A percentile compares a stretch with the other conserved stretches of the same genome.
Evolutionary conservation across 805 yeast species (phyloP).

Genomic region (Saccharomycopsis synnaedendra): DNA sequence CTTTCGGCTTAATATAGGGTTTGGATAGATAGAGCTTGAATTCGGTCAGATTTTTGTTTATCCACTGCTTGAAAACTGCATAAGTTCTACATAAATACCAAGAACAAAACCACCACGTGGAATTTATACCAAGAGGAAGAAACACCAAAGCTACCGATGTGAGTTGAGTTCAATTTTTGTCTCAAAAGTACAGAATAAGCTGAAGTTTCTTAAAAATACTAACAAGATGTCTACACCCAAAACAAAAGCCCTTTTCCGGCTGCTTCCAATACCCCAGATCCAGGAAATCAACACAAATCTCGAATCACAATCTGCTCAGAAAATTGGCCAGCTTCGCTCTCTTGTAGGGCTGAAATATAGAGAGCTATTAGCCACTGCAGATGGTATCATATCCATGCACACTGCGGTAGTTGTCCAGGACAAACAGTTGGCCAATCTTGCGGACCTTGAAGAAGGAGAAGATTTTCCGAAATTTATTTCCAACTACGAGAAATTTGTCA

Average conservation of each 20-base stretch:
- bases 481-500: background rate
- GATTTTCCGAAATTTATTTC: too few species aligned
- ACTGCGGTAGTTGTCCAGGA: constrained; percentile 11
- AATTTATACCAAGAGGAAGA: too few species aligned
- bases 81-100: too few species aligned
- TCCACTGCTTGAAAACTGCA: too few species aligned
- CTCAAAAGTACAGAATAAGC: too few species aligned
- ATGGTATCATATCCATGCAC: constrained; percentile 14
- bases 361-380: constrained; percentile 14
- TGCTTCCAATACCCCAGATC: constrained; percentile 10
- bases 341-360: constrained; percentile 14
- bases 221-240: background rate
- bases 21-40: too few species aligned
- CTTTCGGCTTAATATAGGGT: too few species aligned
- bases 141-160: too few species aligned
- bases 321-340: constrained; percentile 7
- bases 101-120: too few species aligned
- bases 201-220: too few species aligned
- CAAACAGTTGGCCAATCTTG: constrained; percentile 1
- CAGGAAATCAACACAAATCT: constrained; percentile 9
- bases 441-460: constrained; percentile 9
- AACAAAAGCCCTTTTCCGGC: constrained; percentile 7
- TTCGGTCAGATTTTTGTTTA: too few species aligned
- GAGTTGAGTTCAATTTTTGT: too few species aligned
- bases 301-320: constrained; percentile 9